Evolutionary conservation across 2,329 filamentous ascomycete species (phyloP).

Genomic region (Epichloe gansuensis): DNA sequence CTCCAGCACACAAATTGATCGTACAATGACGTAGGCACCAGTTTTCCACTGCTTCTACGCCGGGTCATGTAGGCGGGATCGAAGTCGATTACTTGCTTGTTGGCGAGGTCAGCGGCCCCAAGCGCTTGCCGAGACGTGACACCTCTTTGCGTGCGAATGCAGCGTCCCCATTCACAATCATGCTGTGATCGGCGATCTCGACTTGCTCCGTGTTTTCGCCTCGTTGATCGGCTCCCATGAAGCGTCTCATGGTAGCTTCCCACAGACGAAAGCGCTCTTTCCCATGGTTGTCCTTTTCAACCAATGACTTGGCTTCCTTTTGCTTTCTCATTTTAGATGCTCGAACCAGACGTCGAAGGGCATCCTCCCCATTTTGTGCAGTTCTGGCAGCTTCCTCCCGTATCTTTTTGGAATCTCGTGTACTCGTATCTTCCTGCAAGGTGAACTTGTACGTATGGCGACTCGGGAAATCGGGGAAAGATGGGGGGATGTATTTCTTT

Average conservation of each 20-base stretch:
- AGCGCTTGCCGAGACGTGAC: constrained; percentile 32
- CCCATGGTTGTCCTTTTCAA: constrained; percentile 37
- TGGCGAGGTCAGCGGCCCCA: constrained; percentile 12
- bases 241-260: constrained; percentile 47
- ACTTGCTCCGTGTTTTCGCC: constrained; percentile 24
- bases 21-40: not conserved
- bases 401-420: constrained; percentile 42
- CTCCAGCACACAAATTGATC: not conserved
- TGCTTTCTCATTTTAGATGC: constrained; percentile 52
- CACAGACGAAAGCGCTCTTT: constrained; percentile 46
- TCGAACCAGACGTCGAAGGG: constrained; percentile 44
- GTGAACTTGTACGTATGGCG: constrained; percentile 52
- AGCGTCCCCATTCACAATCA: constrained; percentile 48
- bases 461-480: constrained; percentile 50
- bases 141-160: constrained; percentile 40
- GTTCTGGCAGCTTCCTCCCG: constrained; percentile 46
- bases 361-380: constrained; percentile 49
- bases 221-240: constrained; percentile 27
- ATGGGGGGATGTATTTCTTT: constrained; percentile 42
- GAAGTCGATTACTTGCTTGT: not conserved
- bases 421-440: constrained; percentile 33
- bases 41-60: not conserved
- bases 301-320: constrained; percentile 46
- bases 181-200: constrained; percentile 49
- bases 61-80: not conserved